phyloP scores from a whole-genome alignment of 805 yeast species.

The Starmera dryadoides region DNA sequence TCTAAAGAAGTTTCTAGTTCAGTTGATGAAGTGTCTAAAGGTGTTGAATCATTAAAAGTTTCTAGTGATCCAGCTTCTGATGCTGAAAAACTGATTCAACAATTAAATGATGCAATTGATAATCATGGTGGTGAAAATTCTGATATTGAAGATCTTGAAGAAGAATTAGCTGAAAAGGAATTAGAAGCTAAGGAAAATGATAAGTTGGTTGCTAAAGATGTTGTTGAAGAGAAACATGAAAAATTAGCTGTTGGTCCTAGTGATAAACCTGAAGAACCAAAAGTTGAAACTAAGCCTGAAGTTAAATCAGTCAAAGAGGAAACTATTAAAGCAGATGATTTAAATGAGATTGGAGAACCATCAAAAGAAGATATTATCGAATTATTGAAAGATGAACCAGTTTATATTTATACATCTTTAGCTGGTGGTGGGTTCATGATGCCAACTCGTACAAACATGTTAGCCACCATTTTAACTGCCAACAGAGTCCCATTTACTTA shows the following conservation, averaged over 20 bases:
- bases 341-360: constrained; percentile 14
- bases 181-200: background rate
- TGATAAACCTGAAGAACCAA: background rate
- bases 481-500: constrained; percentile 60
- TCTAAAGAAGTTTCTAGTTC: too few species aligned
- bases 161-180: background rate
- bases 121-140: background rate
- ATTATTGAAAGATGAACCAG: constrained; percentile 39
- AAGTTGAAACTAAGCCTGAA: background rate
- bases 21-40: constrained; percentile 1
- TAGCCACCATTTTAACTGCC: constrained; percentile 68
- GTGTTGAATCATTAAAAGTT: background rate
- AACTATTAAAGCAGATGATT: background rate
- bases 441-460: constrained; percentile 66
- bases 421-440: constrained; percentile 83
- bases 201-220: background rate
- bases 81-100: constrained; percentile 14
- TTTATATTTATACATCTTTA: constrained; percentile 74
- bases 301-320: background rate
- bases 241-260: constrained; percentile 18
- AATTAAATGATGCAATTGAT: constrained; percentile 13
- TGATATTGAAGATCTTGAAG: background rate
- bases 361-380: constrained; percentile 21
- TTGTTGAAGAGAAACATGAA: constrained; percentile 2
- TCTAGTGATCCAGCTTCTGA: constrained; percentile 4